Evolutionary conservation across 257 asterid species (phyloP).

Genomic region (Solanum clarkiae): DNA sequence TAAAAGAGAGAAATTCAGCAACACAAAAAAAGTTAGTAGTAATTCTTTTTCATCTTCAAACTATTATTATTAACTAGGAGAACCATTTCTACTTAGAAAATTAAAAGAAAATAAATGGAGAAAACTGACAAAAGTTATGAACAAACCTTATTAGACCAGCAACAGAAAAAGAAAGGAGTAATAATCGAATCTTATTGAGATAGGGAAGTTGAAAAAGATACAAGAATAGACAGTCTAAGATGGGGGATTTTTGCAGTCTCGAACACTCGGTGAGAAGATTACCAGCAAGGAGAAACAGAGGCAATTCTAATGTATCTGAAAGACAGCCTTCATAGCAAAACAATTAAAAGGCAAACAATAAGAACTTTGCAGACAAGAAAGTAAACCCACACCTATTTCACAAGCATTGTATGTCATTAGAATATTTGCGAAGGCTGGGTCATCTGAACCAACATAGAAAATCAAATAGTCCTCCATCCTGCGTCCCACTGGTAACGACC

Average conservation of each 20-base stretch:
- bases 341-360: not conserved
- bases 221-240: not conserved
- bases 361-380: not conserved
- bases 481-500: slow-evolving; percentile 61
- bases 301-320: not conserved
- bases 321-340: not conserved
- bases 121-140: not conserved
- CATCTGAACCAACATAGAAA: slow-evolving; percentile 72
- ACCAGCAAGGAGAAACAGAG: not conserved
- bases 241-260: not conserved
- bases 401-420: slow-evolving; percentile 64
- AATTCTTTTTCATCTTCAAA: not conserved
- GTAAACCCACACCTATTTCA: slow-evolving; percentile 51
- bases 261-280: not conserved
- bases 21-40: not conserved
- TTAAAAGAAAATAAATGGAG: not conserved
- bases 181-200: not conserved
- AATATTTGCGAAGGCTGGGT: slow-evolving; percentile 69
- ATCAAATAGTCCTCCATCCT: slow-evolving; percentile 66
- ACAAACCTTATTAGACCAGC: not conserved
- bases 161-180: not conserved
- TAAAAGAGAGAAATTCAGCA: not conserved
- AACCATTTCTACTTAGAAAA: not conserved
- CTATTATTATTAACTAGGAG: not conserved
- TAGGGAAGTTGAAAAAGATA: not conserved